phyloP scores from a whole-genome alignment of 768 basidiomycete species.

The Lactarius sp. region DNA sequence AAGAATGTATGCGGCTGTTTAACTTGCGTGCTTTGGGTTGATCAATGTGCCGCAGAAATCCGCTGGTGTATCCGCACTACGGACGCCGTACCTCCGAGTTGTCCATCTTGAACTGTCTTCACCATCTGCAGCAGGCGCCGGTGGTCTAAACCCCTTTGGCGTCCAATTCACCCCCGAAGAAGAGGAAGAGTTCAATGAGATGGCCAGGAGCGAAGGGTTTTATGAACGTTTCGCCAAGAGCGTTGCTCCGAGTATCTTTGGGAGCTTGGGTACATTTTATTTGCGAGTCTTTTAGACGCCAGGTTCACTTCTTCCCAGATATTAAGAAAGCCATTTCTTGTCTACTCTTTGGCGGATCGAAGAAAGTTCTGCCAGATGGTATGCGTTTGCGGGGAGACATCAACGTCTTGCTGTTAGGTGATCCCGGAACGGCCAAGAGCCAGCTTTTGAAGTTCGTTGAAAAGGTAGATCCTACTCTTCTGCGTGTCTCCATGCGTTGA shows the following conservation, averaged over 20 bases:
- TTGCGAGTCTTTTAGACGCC: not conserved
- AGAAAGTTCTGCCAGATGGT: constrained; percentile 94
- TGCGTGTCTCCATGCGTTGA: not conserved
- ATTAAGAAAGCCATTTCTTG: constrained; percentile 98
- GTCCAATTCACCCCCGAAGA: constrained; percentile 90
- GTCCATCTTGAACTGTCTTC: constrained; percentile 89
- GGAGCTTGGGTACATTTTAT: constrained; percentile 66
- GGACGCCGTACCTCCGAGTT: constrained; percentile 91
- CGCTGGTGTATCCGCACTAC: constrained; percentile 80
- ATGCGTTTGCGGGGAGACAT: constrained; percentile 97
- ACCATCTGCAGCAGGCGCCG: constrained; percentile 60
- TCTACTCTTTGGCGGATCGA: constrained; percentile 94
- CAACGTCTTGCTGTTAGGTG: constrained; percentile 92
- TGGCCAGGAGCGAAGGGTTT: constrained; percentile 83
- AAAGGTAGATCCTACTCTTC: constrained; percentile 47
- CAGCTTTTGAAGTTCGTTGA: constrained; percentile 98
- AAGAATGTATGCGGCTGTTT: constrained; percentile 57
- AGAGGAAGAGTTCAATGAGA: constrained; percentile 92
- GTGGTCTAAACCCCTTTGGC: constrained; percentile 79
- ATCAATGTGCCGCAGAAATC: constrained; percentile 48
- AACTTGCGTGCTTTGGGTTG: not conserved
- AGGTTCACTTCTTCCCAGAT: constrained; percentile 45
- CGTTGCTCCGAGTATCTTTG: constrained; percentile 96
- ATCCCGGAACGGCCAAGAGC: constrained; percentile 98
- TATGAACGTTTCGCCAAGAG: constrained; percentile 93